phyloP scores from a whole-genome alignment of 2,329 filamentous ascomycete species.

The Aspergillus japonicus region DNA sequence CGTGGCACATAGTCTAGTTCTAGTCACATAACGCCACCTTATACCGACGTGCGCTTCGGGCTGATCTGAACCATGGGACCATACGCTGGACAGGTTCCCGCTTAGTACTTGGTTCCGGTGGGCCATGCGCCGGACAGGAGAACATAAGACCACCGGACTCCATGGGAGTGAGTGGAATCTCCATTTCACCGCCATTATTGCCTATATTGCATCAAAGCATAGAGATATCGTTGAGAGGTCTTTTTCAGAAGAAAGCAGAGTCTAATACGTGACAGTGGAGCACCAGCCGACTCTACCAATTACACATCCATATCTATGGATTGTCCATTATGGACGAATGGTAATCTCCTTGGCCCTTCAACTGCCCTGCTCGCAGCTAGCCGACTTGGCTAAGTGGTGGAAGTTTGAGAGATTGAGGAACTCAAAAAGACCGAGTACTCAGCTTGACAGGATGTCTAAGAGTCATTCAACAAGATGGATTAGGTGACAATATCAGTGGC shows the following conservation, averaged over 20 bases:
- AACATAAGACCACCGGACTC: background rate
- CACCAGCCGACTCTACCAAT: too few species aligned
- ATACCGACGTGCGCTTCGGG: background rate
- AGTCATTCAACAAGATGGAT: background rate
- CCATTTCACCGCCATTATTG: background rate
- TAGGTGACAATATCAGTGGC: background rate
- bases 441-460: too few species aligned
- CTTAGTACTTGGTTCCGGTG: background rate
- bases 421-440: too few species aligned
- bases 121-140: background rate
- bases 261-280: background rate
- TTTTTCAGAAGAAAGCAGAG: background rate
- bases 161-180: background rate
- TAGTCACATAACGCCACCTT: slow-evolving; percentile 2
- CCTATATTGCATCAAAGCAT: background rate
- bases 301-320: too few species aligned
- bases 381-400: background rate
- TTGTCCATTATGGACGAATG: background rate
- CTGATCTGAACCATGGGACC: background rate
- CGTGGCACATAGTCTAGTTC: background rate
- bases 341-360: background rate
- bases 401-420: background rate
- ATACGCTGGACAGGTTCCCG: background rate
- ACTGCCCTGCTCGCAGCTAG: background rate
- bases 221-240: too few species aligned